A percentile compares a stretch with the other conserved stretches of the same genome.
Evolutionary conservation across 2,329 filamentous ascomycete species (phyloP).

Genomic region (Uncinocarpus reesii): DNA sequence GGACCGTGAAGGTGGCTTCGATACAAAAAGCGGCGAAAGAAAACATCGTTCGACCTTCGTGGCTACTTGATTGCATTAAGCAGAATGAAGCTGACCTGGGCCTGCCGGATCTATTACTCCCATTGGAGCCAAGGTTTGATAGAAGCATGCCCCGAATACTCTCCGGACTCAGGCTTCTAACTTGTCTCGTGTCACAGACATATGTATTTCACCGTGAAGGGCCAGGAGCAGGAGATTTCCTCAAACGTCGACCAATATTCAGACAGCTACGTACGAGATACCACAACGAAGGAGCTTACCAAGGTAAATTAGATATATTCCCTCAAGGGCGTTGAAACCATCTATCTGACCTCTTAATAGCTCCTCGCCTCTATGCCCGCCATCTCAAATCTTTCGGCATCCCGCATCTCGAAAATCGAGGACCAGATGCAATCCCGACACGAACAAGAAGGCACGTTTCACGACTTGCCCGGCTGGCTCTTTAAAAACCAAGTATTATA

Average conservation of each 20-base stretch:
- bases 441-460: slow-evolving; percentile 34
- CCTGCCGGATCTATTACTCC: slow-evolving; percentile 49
- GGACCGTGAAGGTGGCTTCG: slow-evolving; percentile 68
- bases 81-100: slow-evolving; percentile 46
- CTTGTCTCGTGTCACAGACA: slow-evolving; percentile 41
- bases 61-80: slow-evolving; percentile 73
- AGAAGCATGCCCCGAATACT: background rate
- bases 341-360: slow-evolving; percentile 14
- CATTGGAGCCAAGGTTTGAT: slow-evolving; percentile 47
- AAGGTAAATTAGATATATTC: slow-evolving; percentile 23
- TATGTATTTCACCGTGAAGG: slow-evolving; percentile 58
- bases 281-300: slow-evolving; percentile 53
- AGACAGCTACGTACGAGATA: slow-evolving; percentile 71
- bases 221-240: slow-evolving; percentile 45
- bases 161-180: slow-evolving; percentile 17
- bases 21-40: slow-evolving; percentile 61
- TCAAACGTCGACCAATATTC: slow-evolving; percentile 63
- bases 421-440: slow-evolving; percentile 48
- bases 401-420: slow-evolving; percentile 42
- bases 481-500: slow-evolving; percentile 41
- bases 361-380: slow-evolving; percentile 37
- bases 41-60: slow-evolving; percentile 67
- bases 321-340: background rate
- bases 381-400: slow-evolving; percentile 22
- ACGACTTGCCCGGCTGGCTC: slow-evolving; percentile 36